Percentiles rank a stretch among this genome's conserved stretches.
These are phyloP conservation scores for Xylaria telfairii DNA, from an alignment of 495 filamentous ascomycete genomes.

Conservation along the genomic window DNA sequence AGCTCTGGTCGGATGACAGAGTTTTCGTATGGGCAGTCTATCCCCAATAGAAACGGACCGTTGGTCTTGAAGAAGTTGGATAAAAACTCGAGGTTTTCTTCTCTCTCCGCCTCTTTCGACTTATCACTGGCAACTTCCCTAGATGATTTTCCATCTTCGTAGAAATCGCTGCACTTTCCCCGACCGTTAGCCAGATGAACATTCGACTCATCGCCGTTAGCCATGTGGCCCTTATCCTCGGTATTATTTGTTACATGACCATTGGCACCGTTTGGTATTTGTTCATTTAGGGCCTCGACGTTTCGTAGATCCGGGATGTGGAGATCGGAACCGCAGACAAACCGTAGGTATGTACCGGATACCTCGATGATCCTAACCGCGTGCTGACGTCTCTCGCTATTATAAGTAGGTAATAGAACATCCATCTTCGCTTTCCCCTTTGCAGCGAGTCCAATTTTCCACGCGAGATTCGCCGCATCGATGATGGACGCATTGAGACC, in stretches of 20 bases:
- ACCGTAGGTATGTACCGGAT: slow-evolving; percentile 45
- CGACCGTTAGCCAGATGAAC: neutral
- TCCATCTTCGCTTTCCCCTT: slow-evolving; percentile 27
- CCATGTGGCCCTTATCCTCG: no score
- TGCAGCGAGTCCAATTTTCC: slow-evolving; percentile 45
- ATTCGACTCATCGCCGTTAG: neutral
- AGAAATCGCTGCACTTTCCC: neutral
- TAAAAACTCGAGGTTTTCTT: slow-evolving; percentile 30
- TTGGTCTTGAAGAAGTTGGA: slow-evolving; percentile 34
- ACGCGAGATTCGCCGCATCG: slow-evolving; percentile 46
- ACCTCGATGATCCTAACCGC: slow-evolving; percentile 42
- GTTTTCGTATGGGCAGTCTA: slow-evolving; percentile 32
- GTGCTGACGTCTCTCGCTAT: slow-evolving; percentile 41
- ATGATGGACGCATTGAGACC: slow-evolving; percentile 49
- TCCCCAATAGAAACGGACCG: slow-evolving; percentile 38
- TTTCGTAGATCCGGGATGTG: slow-evolving; percentile 31
- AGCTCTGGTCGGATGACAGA: slow-evolving; percentile 9
- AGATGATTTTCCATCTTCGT: neutral
- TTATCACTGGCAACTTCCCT: neutral
- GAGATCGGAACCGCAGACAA: slow-evolving; percentile 39
- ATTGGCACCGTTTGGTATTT: neutral
- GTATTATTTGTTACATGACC: neutral
- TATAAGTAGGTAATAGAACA: slow-evolving; percentile 43
- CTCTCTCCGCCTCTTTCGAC: neutral
- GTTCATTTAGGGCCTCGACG: slow-evolving; percentile 11